Percentiles rank a stretch among this genome's conserved stretches.
Evolutionary conservation across 805 yeast species (phyloP).

Genomic region (Candida parachauliodes): DNA sequence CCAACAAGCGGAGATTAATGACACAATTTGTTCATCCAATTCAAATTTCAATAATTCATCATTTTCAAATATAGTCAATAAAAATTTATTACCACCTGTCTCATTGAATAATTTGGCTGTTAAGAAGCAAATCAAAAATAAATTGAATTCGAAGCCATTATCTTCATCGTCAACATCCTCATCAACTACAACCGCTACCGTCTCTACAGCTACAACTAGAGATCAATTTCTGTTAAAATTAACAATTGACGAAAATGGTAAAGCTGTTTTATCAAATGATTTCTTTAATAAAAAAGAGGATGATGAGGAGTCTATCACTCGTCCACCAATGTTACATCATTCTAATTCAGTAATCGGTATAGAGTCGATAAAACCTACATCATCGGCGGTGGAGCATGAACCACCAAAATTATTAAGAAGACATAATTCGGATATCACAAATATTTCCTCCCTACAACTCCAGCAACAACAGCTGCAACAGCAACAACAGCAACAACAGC

Average conservation of each 20-base stretch:
- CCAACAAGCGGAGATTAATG: background rate
- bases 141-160: background rate
- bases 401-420: conserved; percentile 15
- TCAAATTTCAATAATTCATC: background rate
- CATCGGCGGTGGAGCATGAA: background rate
- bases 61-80: background rate
- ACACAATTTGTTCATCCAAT: background rate
- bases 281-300: conserved; percentile 10
- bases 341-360: conserved; percentile 27
- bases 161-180: background rate
- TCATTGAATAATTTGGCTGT: conserved; percentile 2
- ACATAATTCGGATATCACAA: conserved; percentile 22
- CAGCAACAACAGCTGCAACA: conserved; percentile 2
- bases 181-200: conserved; percentile 1
- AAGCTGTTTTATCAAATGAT: conserved; percentile 32
- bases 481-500: conserved; percentile 5
- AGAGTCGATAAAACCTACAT: conserved; percentile 13
- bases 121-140: background rate
- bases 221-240: conserved; percentile 27
- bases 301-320: background rate
- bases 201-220: conserved; percentile 14
- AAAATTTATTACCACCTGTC: conserved; percentile 11
- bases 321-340: conserved; percentile 20
- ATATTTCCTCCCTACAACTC: conserved; percentile 10
- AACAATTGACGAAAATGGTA: conserved; percentile 39